Evolutionary conservation across 1,139 yeast genomes (phyloP).

Genomic region (Yamadazyma kanchanaburiensis): DNA sequence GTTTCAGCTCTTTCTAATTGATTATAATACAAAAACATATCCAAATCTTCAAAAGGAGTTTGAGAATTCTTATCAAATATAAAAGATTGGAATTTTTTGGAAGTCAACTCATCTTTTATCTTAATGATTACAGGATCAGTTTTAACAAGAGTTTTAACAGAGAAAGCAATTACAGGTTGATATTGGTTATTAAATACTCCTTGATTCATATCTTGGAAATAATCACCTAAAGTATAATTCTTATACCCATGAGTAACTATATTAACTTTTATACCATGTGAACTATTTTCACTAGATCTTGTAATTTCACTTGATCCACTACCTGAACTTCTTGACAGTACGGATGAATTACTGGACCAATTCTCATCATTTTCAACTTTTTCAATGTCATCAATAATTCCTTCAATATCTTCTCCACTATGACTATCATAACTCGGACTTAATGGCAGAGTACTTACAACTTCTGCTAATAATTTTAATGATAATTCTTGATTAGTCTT

Average conservation of each 20-base stretch:
- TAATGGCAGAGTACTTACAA: no score
- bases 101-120: not conserved
- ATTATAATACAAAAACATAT: slow-evolving; percentile 2
- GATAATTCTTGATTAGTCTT: no score
- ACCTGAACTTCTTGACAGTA: no score
- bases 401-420: slow-evolving; percentile 76
- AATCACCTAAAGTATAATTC: slow-evolving; percentile 4
- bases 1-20: slow-evolving; percentile 1
- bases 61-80: slow-evolving; percentile 2
- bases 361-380: no score
- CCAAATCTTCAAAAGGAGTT: slow-evolving; percentile 2
- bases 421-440: no score
- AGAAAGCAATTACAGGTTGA: not conserved
- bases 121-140: not conserved
- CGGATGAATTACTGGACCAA: no score
- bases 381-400: no score
- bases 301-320: no score
- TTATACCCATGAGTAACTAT: slow-evolving; percentile 1
- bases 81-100: not conserved
- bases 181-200: slow-evolving; percentile 1
- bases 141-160: not conserved
- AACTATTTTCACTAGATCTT: no score
- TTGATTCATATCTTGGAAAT: slow-evolving; percentile 2
- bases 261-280: no score
- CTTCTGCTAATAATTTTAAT: no score